Percentiles rank a stretch among this genome's conserved stretches.
Conservation (phyloP, 805 yeast genomes). For the Ogataea kodamae region DNA sequence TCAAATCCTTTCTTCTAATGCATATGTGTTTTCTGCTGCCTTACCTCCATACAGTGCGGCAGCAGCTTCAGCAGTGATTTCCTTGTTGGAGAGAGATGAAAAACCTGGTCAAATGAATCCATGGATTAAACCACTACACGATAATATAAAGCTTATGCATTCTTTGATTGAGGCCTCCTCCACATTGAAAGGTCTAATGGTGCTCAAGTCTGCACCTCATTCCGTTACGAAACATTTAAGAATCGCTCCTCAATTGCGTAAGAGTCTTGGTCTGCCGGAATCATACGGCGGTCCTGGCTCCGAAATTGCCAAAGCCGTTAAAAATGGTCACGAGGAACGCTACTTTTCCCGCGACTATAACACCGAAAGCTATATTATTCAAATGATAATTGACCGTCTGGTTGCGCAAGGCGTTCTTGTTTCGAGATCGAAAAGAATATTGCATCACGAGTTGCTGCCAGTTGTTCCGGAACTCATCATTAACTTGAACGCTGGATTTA, state of each 20-base stretch:
- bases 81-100: constrained; percentile 41
- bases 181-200: constrained; percentile 37
- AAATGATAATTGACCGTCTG: constrained; percentile 57
- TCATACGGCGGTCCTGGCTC: constrained; percentile 47
- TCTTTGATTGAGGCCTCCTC: constrained; percentile 39
- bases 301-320: constrained; percentile 40
- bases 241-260: constrained; percentile 46
- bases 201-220: constrained; percentile 50
- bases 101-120: constrained; percentile 35
- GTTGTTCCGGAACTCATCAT: constrained; percentile 58
- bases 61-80: constrained; percentile 48
- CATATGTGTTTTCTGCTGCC: constrained; percentile 92
- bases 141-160: constrained; percentile 39
- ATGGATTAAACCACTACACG: constrained; percentile 37
- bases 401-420: constrained; percentile 56
- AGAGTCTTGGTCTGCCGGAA: constrained; percentile 43
- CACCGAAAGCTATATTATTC: constrained; percentile 59
- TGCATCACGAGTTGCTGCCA: constrained; percentile 73
- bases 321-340: constrained; percentile 39
- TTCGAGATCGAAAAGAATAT: constrained; percentile 52
- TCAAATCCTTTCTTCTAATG: constrained; percentile 85
- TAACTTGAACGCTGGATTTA: constrained; percentile 45
- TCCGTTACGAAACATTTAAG: constrained; percentile 73
- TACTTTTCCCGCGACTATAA: constrained; percentile 43
- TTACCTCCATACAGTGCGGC: constrained; percentile 88